Evolutionary conservation across 495 filamentous ascomycete species (phyloP), one percentile per base, ranked within the genome.

Genomic region (Massariosphaeria phaeospora): DNA sequence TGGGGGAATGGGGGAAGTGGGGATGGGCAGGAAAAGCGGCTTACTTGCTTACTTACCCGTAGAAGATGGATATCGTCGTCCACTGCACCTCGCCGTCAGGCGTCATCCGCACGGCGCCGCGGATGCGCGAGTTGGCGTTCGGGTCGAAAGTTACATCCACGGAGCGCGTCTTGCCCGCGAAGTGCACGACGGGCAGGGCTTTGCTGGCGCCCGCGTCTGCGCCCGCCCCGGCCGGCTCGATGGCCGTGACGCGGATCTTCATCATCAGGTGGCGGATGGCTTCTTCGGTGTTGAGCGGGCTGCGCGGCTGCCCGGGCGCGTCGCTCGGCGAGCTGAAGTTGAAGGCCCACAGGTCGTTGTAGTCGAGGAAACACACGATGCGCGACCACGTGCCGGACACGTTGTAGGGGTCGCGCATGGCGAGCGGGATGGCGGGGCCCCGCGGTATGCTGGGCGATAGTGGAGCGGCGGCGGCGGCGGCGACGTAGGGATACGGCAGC

Each of bases 211-310:
- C 70, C 17, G 67, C 66, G 15, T 74, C 72, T 43, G 83, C 78
- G 1, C 73, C 70, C 17, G 67, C 66, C 1, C 72, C 76, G 3
- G 82, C 71, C 0, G 70, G 56, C 47, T 78, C 77, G 41, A 84
- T 73, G 21, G 70, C 58, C 0, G 72, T 77, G 18, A 80, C 76
- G 20, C 71, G 63, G 10, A 85, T 62, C 61, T 77, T 76, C 78
- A 85, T 81, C 23, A 75, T 66, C 51, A 86, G 83, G n/a, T 85
- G 72, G 12, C 82, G 74, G 25, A 77, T 79, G 7, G 82, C 83
- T 69, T 83, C 77, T 52, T 76, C 76, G 6, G 66, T 73, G 41
- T 77, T 64, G 26, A 84, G 67, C 0, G 79, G 68, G 2, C 64
- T 66, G 2, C 79, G 72, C 20, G 78, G 77, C 1, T 73, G 56